Base-by-base conservation (phyloP, 257 asterid species). In the Solanum chaucha region DNA sequence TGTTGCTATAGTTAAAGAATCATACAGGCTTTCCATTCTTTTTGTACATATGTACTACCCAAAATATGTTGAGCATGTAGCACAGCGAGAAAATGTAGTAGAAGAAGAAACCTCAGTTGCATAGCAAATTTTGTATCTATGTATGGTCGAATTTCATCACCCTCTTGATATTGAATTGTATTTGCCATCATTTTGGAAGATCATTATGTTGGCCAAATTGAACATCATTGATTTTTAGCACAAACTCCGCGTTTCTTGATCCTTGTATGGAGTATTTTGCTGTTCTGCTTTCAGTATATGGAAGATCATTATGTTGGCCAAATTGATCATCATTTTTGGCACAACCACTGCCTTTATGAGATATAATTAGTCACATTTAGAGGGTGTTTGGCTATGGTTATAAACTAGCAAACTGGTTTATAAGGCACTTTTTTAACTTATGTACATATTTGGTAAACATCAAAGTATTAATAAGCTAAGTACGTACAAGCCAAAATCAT, bases 1-100 rank as follows among this genome's bases (percentile, higher is more conserved):
- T 81, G n/a, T 80, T 80, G 1, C 85, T 81, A 28, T 17, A 48
- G 44, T 46, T 78, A 5, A 26, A 81, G 68, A 46, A 19, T 32
- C 64, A 15, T 67, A 86, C 86, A 92, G 86, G 80, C 68, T 70
- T 78, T 80, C 64, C 78, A 91, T 89, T 89, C 84, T 87, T 89
- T 90, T 51, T 89, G 93, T 71, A 88, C 59, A 84, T 51, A 20
- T 32, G 68, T 70, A 36, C 72, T 75, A 14, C 75, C 65, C 67
- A 20, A 75, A 36, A 35, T 83, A 77, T 67, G 86, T 88, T 34
- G 85, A 78, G 86, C 81, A 72, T 86, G 81, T 83, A 59, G 19
- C 61, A 8, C 81, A 30, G 71, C 74, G 55, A 51, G 89, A 87
- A 86, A 83, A 77, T 88, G 86, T 86, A 70, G 87, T 88, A 70